These are phyloP conservation scores for Pilobolus umbonatus DNA, from an alignment of 192 early-diverging fungal genomes.

Conservation along the genomic window DNA sequence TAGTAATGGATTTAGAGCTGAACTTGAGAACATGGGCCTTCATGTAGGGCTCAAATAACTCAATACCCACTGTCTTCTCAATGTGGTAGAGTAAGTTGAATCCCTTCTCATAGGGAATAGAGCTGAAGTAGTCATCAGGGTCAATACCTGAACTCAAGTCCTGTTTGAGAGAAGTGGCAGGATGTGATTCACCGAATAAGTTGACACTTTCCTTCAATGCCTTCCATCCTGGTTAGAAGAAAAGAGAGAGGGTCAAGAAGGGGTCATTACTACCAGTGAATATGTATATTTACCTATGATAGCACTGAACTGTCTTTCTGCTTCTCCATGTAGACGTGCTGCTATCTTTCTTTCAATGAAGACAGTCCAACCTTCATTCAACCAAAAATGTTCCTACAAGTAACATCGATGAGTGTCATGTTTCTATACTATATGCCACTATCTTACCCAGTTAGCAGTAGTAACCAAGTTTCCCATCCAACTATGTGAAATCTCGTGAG, in stretches of 20 bases:
- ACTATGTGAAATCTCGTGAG: constrained; percentile 91
- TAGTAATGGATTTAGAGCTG: constrained; percentile 83
- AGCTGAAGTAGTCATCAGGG: constrained; percentile 77
- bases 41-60: constrained; percentile 84
- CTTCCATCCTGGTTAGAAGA: constrained; percentile 56
- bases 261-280: too few relatives aligned
- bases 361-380: constrained; percentile 96
- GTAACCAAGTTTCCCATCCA: constrained; percentile 90
- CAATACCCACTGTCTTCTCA: constrained; percentile 82
- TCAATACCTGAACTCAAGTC: constrained; percentile 68
- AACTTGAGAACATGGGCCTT: constrained; percentile 77
- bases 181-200: constrained; percentile 59
- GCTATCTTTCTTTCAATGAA: constrained; percentile 92
- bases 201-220: constrained; percentile 68
- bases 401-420: background rate
- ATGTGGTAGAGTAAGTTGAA: constrained; percentile 92
- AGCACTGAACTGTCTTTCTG: constrained; percentile 74
- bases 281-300: constrained; percentile 48
- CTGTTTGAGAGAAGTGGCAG: constrained; percentile 68
- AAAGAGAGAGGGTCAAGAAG: too few relatives aligned
- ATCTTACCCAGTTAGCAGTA: constrained; percentile 70
- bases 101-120: constrained; percentile 94
- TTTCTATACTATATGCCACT: constrained; percentile 1
- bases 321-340: constrained; percentile 73
- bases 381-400: constrained; percentile 70